Evolutionary conservation across 2,329 filamentous ascomycete genomes (phyloP).

Genomic region (Reticulascus tulasneorum): DNA sequence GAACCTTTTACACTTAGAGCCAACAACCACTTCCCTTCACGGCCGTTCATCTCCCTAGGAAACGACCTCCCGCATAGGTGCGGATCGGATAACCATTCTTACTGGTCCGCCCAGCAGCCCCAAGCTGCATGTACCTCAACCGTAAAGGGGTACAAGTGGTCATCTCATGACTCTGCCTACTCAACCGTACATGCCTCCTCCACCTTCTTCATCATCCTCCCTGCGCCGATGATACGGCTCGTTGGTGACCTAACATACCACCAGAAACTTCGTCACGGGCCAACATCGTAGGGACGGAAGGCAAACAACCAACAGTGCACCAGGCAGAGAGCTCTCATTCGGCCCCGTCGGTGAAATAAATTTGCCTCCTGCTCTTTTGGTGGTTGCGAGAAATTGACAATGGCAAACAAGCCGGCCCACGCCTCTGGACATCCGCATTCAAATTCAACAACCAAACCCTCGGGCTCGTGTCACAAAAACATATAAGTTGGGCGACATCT

Average conservation of each 20-base stretch:
- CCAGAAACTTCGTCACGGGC: slow-evolving; percentile 4
- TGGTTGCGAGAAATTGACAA: slow-evolving; percentile 13
- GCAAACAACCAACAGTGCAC: slow-evolving; percentile 15
- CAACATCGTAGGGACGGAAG: slow-evolving; percentile 9
- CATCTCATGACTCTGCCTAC: slow-evolving; percentile 5
- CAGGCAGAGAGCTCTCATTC: slow-evolving; percentile 11
- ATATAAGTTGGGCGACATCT: slow-evolving; percentile 13
- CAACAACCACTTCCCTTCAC: slow-evolving; percentile 9
- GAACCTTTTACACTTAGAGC: neutral
- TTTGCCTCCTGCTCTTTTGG: slow-evolving; percentile 7
- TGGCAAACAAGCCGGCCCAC: slow-evolving; percentile 17
- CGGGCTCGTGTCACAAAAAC: slow-evolving; percentile 12
- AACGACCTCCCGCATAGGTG: slow-evolving; percentile 14
- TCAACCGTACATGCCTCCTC: slow-evolving; percentile 13
- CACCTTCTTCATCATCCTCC: slow-evolving; percentile 10
- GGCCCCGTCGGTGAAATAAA: slow-evolving; percentile 15
- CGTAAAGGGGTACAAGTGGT: slow-evolving; percentile 12
- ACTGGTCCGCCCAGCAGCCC: slow-evolving; percentile 11
- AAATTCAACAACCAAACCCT: slow-evolving; percentile 14
- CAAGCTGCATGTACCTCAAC: slow-evolving; percentile 15
- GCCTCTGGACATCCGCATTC: slow-evolving; percentile 8
- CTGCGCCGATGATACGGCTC: slow-evolving; percentile 11
- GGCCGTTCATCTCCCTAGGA: slow-evolving; percentile 12
- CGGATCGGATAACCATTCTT: slow-evolving; percentile 15
- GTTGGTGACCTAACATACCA: slow-evolving; percentile 11